Evolutionary conservation across 192 early-diverging fungal genomes (phyloP).

Genomic region (Gaertneriomyces semiglobifer): DNA sequence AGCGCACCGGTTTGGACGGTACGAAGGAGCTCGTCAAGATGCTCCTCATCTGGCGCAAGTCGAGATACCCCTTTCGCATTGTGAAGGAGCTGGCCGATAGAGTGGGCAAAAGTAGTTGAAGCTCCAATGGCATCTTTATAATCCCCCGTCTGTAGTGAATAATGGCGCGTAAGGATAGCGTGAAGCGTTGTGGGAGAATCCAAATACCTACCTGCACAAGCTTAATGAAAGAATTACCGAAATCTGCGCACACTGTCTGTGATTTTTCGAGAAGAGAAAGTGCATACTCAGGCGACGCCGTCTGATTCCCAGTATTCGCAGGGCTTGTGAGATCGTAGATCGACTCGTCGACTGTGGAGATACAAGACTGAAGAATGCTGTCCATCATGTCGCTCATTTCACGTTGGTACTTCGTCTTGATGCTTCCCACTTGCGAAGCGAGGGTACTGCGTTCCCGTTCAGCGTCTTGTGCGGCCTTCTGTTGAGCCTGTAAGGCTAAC

Average conservation of each 20-base stretch:
- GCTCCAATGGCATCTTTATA: constrained; percentile 81
- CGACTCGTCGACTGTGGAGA: constrained; percentile 83
- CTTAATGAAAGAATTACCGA: constrained; percentile 44
- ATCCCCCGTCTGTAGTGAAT: constrained; percentile 55
- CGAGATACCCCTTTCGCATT: constrained; percentile 90
- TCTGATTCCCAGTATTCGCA: constrained; percentile 77
- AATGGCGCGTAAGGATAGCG: not conserved
- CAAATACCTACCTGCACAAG: constrained; percentile 44
- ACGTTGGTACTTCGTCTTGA: too few species aligned
- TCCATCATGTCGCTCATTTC: constrained; percentile 44
- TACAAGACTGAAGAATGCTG: constrained; percentile 81
- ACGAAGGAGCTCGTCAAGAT: constrained; percentile 71
- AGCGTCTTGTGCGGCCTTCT: constrained; percentile 40
- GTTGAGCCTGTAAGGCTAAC: constrained; percentile 45
- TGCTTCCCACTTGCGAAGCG: too few species aligned
- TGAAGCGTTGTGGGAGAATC: not conserved
- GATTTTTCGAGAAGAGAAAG: constrained; percentile 88
- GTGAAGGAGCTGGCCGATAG: constrained; percentile 73
- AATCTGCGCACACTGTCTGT: constrained; percentile 43
- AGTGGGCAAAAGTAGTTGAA: constrained; percentile 76
- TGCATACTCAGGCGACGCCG: constrained; percentile 86
- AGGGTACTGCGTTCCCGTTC: not conserved
- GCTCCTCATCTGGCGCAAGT: constrained; percentile 75
- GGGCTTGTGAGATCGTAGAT: constrained; percentile 83
- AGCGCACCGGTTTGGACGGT: constrained; percentile 65